A percentile compares a stretch with the other conserved stretches of the same genome.
Conservation (phyloP, 2,329 filamentous ascomycete species). For the Aspergillus sp. region DNA sequence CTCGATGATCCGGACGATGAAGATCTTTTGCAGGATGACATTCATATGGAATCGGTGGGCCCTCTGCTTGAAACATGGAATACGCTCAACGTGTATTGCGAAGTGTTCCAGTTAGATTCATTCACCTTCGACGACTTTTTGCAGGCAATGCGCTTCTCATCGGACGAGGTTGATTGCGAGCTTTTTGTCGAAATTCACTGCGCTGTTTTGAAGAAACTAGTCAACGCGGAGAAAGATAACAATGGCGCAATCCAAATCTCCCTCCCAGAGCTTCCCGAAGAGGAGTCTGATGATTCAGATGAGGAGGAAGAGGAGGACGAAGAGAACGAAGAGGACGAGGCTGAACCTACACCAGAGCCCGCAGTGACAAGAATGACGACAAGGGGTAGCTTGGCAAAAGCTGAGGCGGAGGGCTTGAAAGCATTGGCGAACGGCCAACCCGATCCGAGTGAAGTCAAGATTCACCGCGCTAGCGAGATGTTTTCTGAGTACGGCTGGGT, state of each 20-base stretch:
- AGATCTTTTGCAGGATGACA: slow-evolving; percentile 46
- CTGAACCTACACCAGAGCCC: slow-evolving; percentile 62
- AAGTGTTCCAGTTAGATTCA: slow-evolving; percentile 89
- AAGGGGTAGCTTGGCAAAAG: slow-evolving; percentile 79
- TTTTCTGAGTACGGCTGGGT: slow-evolving; percentile 77
- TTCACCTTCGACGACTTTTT: slow-evolving; percentile 98
- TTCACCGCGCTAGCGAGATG: slow-evolving; percentile 68
- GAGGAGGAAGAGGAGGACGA: slow-evolving; percentile 59
- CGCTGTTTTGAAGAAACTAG: slow-evolving; percentile 81
- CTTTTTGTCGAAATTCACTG: slow-evolving; percentile 90
- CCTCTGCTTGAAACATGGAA: slow-evolving; percentile 90
- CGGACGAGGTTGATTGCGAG: slow-evolving; percentile 72
- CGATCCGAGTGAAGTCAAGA: slow-evolving; percentile 30
- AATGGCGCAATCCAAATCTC: slow-evolving; percentile 77
- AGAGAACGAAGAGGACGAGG: slow-evolving; percentile 49
- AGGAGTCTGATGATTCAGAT: slow-evolving; percentile 65
- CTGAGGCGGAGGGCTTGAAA: slow-evolving; percentile 69
- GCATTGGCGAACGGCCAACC: slow-evolving; percentile 57
- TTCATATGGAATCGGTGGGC: slow-evolving; percentile 83
- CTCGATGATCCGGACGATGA: slow-evolving; percentile 51
- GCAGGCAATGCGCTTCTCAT: slow-evolving; percentile 78
- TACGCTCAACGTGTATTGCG: slow-evolving; percentile 95
- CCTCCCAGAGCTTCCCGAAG: slow-evolving; percentile 71
- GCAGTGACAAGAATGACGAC: slow-evolving; percentile 68
- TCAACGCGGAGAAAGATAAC: slow-evolving; percentile 67